Percentiles rank a stretch among this genome's conserved stretches.
Conservation (phyloP, 1,284 basidiomycete species). For the Ustilago crameri region DNA sequence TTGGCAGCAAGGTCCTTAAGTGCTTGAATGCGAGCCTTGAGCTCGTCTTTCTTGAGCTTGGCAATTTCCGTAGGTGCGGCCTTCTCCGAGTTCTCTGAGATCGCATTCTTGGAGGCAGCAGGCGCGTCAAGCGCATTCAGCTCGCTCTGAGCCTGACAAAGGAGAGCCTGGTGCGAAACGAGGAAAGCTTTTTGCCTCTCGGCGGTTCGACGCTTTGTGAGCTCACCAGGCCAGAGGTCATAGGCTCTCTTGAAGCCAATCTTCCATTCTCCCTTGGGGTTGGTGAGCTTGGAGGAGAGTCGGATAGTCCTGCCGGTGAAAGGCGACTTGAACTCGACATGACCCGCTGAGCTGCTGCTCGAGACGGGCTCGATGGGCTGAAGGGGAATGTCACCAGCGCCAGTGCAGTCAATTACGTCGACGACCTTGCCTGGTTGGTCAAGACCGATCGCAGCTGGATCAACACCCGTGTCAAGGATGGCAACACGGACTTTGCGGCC, state of each 20-base stretch:
- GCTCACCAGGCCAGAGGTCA: constrained; percentile 67
- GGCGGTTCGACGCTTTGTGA: constrained; percentile 60
- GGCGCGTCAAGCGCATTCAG: constrained; percentile 44
- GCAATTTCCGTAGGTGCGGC: constrained; percentile 14
- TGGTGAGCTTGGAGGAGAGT: constrained; percentile 52
- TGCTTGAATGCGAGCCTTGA: constrained; percentile 61
- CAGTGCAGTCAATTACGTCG: constrained; percentile 68
- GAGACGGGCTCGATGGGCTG: constrained; percentile 41
- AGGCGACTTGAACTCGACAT: constrained; percentile 62
- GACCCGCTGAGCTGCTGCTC: constrained; percentile 6
- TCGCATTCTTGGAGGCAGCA: constrained; percentile 6
- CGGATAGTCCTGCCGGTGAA: constrained; percentile 62
- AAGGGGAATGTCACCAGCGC: constrained; percentile 61
- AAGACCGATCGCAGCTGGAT: constrained; percentile 67
- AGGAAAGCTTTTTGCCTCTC: constrained; percentile 65
- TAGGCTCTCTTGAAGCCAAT: constrained; percentile 67
- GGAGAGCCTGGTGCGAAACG: constrained; percentile 60
- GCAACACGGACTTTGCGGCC: constrained; percentile 67
- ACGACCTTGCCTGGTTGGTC: constrained; percentile 65
- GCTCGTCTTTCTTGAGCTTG: constrained; percentile 58
- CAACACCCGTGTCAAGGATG: constrained; percentile 69
- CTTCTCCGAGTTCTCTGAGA: constrained; percentile 12
- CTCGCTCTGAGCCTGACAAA: constrained; percentile 57
- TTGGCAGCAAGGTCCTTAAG: constrained; percentile 63
- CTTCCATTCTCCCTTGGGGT: constrained; percentile 66